Evolutionary conservation across 495 filamentous ascomycete species (phyloP).

Genomic region (Hypoxylon lienhwacheense): DNA sequence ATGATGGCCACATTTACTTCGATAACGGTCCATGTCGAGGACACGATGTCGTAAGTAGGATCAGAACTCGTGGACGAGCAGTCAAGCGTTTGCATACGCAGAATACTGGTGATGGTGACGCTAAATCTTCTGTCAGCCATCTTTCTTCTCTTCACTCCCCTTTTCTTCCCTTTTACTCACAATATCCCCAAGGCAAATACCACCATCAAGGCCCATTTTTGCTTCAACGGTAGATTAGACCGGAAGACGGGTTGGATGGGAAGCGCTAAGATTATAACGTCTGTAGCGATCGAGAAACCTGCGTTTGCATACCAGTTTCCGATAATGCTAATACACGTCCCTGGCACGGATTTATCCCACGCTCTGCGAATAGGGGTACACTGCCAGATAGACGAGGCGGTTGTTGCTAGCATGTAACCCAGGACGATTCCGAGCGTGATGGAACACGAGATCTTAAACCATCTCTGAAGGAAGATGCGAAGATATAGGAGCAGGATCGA

Average conservation of each 20-base stretch:
- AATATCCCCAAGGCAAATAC: slow-evolving; percentile 61
- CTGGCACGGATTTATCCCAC: slow-evolving; percentile 54
- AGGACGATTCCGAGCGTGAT: slow-evolving; percentile 26
- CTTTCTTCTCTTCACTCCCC: not conserved
- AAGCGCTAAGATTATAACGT: slow-evolving; percentile 55
- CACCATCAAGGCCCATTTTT: slow-evolving; percentile 55
- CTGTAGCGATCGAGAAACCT: slow-evolving; percentile 55
- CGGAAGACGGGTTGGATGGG: slow-evolving; percentile 58
- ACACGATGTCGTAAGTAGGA: slow-evolving; percentile 39
- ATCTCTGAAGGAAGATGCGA: slow-evolving; percentile 40
- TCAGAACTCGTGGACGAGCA: slow-evolving; percentile 35
- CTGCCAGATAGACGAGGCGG: slow-evolving; percentile 48
- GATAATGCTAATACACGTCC: slow-evolving; percentile 52
- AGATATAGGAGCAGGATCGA: slow-evolving; percentile 44
- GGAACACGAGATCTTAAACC: slow-evolving; percentile 36
- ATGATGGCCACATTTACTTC: slow-evolving; percentile 52
- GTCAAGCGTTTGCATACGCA: slow-evolving; percentile 38
- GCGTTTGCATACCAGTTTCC: slow-evolving; percentile 56
- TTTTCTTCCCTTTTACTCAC: slow-evolving; percentile 15
- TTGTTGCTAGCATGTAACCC: slow-evolving; percentile 36
- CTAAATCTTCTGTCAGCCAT: slow-evolving; percentile 19
- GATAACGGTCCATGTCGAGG: slow-evolving; percentile 51
- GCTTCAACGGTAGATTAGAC: slow-evolving; percentile 51
- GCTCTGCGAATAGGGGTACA: slow-evolving; percentile 57
- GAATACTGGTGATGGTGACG: slow-evolving; percentile 36